phyloP scores from a whole-genome alignment of 345 rosid species.

The Gossypium ekmanianum region DNA sequence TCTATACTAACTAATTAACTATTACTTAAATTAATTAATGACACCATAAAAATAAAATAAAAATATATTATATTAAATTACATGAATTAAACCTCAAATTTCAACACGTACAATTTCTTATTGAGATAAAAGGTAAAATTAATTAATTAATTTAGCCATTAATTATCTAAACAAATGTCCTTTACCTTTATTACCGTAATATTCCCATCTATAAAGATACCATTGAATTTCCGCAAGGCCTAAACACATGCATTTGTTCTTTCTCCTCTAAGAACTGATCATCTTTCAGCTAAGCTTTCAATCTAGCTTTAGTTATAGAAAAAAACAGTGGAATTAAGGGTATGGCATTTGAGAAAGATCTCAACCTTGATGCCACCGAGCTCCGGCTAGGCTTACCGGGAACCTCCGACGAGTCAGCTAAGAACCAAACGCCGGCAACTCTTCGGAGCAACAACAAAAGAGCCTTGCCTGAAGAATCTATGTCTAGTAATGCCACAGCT shows the following conservation, averaged over 20 bases:
- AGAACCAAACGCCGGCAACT: neutral
- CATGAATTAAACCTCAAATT: neutral
- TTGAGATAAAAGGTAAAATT: too few species aligned
- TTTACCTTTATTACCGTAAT: neutral
- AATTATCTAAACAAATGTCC: neutral
- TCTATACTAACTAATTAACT: too few species aligned
- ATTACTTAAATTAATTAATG: too few species aligned
- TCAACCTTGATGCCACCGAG: slow-evolving; percentile 45
- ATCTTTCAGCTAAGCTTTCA: neutral
- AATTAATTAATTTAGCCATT: neutral
- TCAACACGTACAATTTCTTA: too few species aligned
- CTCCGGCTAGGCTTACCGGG: slow-evolving; percentile 45
- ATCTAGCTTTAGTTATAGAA: neutral
- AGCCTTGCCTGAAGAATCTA: neutral
- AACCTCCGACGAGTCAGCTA: slow-evolving; percentile 1
- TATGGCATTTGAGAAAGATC: slow-evolving; percentile 34
- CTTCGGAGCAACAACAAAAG: neutral
- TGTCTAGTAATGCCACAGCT: neutral
- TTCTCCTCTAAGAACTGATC: slow-evolving; percentile 10
- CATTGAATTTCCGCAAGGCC: neutral
- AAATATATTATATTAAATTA: neutral
- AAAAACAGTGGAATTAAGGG: neutral
- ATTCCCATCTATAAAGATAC: slow-evolving; percentile 25
- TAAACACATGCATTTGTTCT: neutral
- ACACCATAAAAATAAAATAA: too few species aligned